phyloP scores from a whole-genome alignment of 1,139 yeast species.

The Suhomyces chickasaworum region DNA sequence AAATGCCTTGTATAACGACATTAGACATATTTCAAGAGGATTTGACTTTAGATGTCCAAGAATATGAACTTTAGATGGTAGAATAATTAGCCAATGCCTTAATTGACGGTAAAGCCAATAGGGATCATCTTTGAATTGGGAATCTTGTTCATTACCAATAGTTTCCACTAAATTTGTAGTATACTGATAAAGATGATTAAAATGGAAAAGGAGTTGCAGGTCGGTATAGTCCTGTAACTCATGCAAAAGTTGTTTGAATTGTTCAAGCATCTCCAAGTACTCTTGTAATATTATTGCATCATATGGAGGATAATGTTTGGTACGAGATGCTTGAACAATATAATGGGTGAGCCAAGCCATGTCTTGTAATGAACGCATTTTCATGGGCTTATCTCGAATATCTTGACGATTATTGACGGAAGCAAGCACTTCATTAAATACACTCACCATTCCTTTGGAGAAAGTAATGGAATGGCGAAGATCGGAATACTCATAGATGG shows the following conservation, averaged over 20 bases:
- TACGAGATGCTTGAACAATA: conserved; percentile 26
- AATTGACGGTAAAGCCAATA: conserved; percentile 23
- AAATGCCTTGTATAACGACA: conserved; percentile 24
- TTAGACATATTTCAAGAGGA: conserved; percentile 22
- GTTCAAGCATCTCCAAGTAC: conserved; percentile 18
- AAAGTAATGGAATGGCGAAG: conserved; percentile 26
- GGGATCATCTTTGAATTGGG: conserved; percentile 15
- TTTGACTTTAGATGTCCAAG: conserved; percentile 16
- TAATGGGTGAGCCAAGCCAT: conserved; percentile 22
- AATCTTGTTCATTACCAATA: conserved; percentile 6
- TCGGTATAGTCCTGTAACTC: conserved; percentile 1
- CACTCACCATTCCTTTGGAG: conserved; percentile 28
- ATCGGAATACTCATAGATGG: conserved; percentile 28
- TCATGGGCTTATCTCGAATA: not conserved
- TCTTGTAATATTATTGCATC: conserved; percentile 24
- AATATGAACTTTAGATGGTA: conserved; percentile 26
- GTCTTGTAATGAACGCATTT: conserved; percentile 15
- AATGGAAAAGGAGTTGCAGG: conserved; percentile 16
- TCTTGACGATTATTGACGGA: conserved; percentile 1
- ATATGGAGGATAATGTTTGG: conserved; percentile 28
- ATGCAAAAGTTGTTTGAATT: conserved; percentile 13
- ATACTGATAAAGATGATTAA: conserved; percentile 17
- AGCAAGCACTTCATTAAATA: conserved; percentile 25
- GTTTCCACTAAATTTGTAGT: conserved; percentile 11
- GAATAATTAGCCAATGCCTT: conserved; percentile 29